Base-by-base conservation (phyloP, 345 rosid genomes). In the Citrus hindsii region DNA sequence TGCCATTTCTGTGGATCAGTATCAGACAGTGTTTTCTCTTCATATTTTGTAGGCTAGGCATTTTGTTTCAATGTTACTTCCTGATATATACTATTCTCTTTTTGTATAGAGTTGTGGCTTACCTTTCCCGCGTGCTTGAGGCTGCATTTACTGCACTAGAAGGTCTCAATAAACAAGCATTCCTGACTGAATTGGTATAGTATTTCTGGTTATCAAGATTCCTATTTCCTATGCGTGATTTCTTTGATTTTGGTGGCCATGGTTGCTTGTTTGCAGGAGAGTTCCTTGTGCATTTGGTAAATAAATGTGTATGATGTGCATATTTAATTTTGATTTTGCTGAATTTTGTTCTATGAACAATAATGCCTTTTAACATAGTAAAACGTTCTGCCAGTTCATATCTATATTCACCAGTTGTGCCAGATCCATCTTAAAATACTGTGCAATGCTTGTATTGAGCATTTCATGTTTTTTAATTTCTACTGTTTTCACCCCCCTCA, bases 101-200 rank as follows among this genome's bases (percentile, higher is more conserved):
- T 69, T 62, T 84, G 69, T 76, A 71, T 75, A 93, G 98, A 85
- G 98, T 91, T 67, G 99, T 97, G 84, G 98, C 98, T 40, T 96
- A 96, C 82, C 95, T 96, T 85, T 90, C 98, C 73, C 98, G 98
- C 66, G 97, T 94, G 82, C 97, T 96, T 75, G 98, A 96, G 85
- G 85, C 97, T 71, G 94, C 99, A 75, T 96, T 94, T 87, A 96
- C 98, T 67, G 97, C 95, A 58, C 85, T 94, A 61, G 99, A 96
- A 81, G 98, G 98, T 83, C 97, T 91, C 83, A 96, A 94, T 89
- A 96, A 96, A 84, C 99, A 92, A 89, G 98, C 98, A 30, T 96
- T 96, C 90, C 88, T 96, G 76, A 88, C 97, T 48, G 98, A 96
- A 88, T 82, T 97, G 98, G 98, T 94, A 92, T 61, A 83, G 60